Base-by-base conservation (phyloP, 495 filamentous ascomycete species). In the Lindgomyces ingoldianus region DNA sequence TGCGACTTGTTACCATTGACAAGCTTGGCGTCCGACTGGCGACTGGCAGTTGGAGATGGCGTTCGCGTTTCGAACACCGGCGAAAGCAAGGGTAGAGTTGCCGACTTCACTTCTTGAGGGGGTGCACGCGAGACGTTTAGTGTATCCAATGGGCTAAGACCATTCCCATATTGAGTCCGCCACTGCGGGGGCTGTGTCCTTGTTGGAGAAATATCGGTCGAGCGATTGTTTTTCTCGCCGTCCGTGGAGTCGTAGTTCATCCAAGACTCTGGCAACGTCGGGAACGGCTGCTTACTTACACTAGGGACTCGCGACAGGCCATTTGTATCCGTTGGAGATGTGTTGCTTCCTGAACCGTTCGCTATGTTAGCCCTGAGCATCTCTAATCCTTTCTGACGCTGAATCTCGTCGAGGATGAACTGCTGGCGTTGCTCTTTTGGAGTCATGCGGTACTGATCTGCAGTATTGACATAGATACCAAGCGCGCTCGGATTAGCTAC, bases 31-130 rank as follows among this genome's bases (percentile, higher is more conserved):
- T 65, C 64, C 24, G 36, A 47, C 33, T 64, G 71, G 22, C 76
- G 72, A 53, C 41, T 71, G 16, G 65, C 69, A 6, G 70, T 77
- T 8, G 79, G 79, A 9, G 79, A 80, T 0, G 79, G 79, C 11
- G 79, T 80, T 18, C 75, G 65, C 3, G 76, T 75, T 70, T 81
- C 79, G 14, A 74, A 70, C 8, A 81, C 79, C 18, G 79, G 79
- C 14, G 79, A 81, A 12, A 81, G 71, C 1, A 80, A 58, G 6
- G 79, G 76, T 0, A 72, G 63, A 24, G 14, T 52, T 22, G 45
- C 57, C 36, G 39, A 67, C 22, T 67, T 63, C 16, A 63, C 60
- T 29, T 70, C 68, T 25, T 67, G 68, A 36, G 67, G 62, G n/a
- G 67, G 58, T 12, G 52, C 57, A 3, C 67, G 62, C 44, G 56